phyloP scores from a whole-genome alignment of 2,329 filamentous ascomycete species.

The Botryotinia globosa region DNA sequence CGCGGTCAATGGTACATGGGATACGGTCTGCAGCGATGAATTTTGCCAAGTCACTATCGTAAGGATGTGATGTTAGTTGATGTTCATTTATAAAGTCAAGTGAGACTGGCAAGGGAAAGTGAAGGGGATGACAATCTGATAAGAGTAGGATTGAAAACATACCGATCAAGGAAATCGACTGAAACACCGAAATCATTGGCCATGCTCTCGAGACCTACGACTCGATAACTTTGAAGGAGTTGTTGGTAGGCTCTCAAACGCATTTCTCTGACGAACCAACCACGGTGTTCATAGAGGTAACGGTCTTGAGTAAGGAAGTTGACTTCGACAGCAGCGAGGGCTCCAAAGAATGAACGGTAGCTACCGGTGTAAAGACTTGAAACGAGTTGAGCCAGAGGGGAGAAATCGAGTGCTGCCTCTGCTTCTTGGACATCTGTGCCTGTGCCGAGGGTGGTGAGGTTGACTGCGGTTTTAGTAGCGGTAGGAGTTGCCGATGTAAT shows the following conservation, averaged over 20 bases:
- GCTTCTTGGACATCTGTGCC: slow-evolving; percentile 71
- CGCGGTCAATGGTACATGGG: slow-evolving; percentile 94
- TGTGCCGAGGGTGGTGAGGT: slow-evolving; percentile 76
- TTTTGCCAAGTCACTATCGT: slow-evolving; percentile 80
- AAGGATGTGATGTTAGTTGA: not conserved
- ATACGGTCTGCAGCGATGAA: slow-evolving; percentile 96
- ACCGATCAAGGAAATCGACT: slow-evolving; percentile 94
- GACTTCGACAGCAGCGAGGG: slow-evolving; percentile 86
- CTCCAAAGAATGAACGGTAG: slow-evolving; percentile 91
- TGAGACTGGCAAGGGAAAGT: not conserved
- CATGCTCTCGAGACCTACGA: slow-evolving; percentile 97
- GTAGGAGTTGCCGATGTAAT: slow-evolving; percentile 51
- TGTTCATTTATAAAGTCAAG: not conserved
- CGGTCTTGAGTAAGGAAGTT: slow-evolving; percentile 91
- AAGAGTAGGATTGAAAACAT: slow-evolving; percentile 40
- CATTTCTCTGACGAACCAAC: slow-evolving; percentile 99
- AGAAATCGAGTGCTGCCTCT: slow-evolving; percentile 84
- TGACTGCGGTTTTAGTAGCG: slow-evolving; percentile 69
- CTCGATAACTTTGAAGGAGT: slow-evolving; percentile 92
- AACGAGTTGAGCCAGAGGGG: slow-evolving; percentile 80
- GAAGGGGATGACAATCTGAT: not conserved
- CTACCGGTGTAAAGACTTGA: slow-evolving; percentile 89
- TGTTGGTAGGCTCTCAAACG: slow-evolving; percentile 94
- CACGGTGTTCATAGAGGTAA: slow-evolving; percentile 91
- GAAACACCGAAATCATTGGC: slow-evolving; percentile 95